Percentiles rank a stretch among this genome's conserved stretches.
Evolutionary conservation across 2,329 filamentous ascomycete genomes (phyloP).

Genomic region (Chaetomiaceae sp.): DNA sequence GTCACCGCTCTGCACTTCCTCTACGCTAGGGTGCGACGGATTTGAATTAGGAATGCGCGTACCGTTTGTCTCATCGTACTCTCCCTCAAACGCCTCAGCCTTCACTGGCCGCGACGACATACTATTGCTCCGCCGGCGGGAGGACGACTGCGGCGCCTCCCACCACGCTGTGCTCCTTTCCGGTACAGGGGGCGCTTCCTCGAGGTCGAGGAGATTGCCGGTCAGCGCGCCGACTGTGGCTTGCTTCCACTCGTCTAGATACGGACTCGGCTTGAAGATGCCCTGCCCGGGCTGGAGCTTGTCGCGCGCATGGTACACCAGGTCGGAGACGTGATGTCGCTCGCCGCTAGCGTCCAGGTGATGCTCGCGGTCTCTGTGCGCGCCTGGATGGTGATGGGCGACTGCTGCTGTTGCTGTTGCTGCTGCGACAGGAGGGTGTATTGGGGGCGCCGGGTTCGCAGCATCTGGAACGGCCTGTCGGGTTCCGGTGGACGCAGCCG

Average conservation of each 20-base stretch:
- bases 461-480: constrained; percentile 13
- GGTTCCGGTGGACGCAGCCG: constrained; percentile 3
- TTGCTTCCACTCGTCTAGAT: constrained; percentile 68
- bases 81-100: constrained; percentile 60
- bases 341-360: constrained; percentile 30
- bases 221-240: constrained; percentile 56
- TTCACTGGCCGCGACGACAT: constrained; percentile 43
- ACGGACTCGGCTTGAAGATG: constrained; percentile 52
- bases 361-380: constrained; percentile 18
- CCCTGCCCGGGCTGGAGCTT: constrained; percentile 44
- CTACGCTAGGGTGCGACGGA: constrained; percentile 13
- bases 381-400: constrained; percentile 8
- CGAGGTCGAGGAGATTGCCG: constrained; percentile 54
- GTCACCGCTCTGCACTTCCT: constrained; percentile 17
- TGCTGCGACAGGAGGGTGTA: constrained; percentile 8
- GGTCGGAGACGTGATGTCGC: constrained; percentile 36
- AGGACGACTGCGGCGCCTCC: constrained; percentile 56
- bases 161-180: constrained; percentile 66
- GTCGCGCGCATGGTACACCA: constrained; percentile 37
- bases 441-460: constrained; percentile 6
- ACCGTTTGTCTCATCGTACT: constrained; percentile 59
- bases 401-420: constrained; percentile 1
- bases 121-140: constrained; percentile 43
- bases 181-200: constrained; percentile 30
- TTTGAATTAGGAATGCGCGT: constrained; percentile 27